Conservation (phyloP, 78 protist genomes). For the Dictyostelium purpureum region DNA sequence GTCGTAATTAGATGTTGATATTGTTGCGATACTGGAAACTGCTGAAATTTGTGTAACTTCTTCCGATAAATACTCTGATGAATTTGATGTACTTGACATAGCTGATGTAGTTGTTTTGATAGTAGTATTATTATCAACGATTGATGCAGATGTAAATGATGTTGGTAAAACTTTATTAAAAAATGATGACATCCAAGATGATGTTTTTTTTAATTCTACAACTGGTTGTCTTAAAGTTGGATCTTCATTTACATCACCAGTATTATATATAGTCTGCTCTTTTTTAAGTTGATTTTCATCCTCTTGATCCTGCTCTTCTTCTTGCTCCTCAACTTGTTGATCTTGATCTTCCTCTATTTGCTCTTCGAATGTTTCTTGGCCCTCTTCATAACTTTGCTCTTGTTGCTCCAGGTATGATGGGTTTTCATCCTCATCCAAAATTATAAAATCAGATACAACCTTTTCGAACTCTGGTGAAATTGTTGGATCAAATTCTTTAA, state of each 20-base stretch:
- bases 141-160: neutral
- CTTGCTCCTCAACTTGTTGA: neutral
- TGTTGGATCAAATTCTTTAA: conserved; percentile 16
- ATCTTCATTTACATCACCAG: neutral
- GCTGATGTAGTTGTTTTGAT: neutral
- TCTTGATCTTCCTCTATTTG: neutral
- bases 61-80: neutral
- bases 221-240: neutral
- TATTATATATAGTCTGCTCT: neutral
- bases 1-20: neutral
- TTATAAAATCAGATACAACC: conserved; percentile 54
- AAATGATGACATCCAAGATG: conserved; percentile 3
- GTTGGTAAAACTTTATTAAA: conserved; percentile 9
- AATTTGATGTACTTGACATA: neutral
- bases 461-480: conserved; percentile 42
- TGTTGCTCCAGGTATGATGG: neutral
- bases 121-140: no score
- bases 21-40: neutral
- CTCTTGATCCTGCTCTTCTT: neutral
- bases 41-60: neutral
- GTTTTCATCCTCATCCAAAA: no score
- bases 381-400: neutral
- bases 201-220: conserved; percentile 3
- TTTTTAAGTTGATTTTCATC: neutral
- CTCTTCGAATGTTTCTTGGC: neutral